phyloP scores from a whole-genome alignment of 1,284 basidiomycete genomes.

The Ustilago shanxiensis region DNA sequence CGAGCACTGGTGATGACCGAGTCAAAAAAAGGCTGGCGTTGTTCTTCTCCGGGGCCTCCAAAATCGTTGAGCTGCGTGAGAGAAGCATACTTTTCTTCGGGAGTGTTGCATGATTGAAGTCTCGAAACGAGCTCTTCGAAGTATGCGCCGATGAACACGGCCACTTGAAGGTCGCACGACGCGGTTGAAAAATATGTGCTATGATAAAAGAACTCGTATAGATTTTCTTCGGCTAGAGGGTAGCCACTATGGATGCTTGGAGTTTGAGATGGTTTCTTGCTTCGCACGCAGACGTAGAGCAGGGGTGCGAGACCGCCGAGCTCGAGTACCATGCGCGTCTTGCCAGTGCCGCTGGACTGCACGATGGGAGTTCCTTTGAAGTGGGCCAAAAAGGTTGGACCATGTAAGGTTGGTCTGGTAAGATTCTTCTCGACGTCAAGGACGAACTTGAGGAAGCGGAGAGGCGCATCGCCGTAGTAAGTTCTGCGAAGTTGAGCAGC shows the following conservation, averaged over 20 bases:
- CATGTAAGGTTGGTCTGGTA: background rate
- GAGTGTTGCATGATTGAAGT: background rate
- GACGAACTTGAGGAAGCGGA: slow-evolving; percentile 13
- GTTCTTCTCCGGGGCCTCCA: background rate
- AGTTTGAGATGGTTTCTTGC: background rate
- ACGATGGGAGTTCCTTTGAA: slow-evolving; percentile 18
- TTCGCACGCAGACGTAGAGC: slow-evolving; percentile 29
- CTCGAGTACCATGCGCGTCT: slow-evolving; percentile 28
- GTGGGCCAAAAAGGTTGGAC: background rate
- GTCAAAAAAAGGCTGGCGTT: background rate
- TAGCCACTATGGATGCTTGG: background rate
- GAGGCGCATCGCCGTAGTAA: slow-evolving; percentile 11
- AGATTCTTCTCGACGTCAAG: background rate
- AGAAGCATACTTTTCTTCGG: background rate
- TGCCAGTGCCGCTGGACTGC: slow-evolving; percentile 40
- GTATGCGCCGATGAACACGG: background rate
- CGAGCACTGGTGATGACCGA: background rate
- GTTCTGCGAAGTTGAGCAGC: slow-evolving; percentile 3
- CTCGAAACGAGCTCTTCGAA: background rate
- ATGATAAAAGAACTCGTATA: slow-evolving; percentile 5
- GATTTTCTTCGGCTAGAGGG: slow-evolving; percentile 10
- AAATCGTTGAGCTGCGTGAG: slow-evolving; percentile 1
- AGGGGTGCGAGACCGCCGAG: slow-evolving; percentile 9
- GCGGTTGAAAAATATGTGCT: background rate
- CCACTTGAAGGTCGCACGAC: slow-evolving; percentile 12